Percentiles rank a stretch among this genome's conserved stretches.
Evolutionary conservation across 371 early-diverging fungal genomes (phyloP).

Genomic region (Haplosporangium sp.): DNA sequence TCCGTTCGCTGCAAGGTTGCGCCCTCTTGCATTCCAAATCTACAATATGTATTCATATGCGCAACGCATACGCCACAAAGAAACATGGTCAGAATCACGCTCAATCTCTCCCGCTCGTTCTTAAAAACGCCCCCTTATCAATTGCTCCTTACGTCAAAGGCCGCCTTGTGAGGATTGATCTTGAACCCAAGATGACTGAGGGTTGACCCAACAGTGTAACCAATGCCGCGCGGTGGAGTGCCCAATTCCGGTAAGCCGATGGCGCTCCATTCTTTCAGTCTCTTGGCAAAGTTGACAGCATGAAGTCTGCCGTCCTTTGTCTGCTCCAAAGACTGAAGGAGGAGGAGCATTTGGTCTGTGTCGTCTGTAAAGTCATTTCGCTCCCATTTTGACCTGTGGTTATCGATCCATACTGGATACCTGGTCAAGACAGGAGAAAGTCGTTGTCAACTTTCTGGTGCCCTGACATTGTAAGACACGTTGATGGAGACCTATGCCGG

Average conservation of each 20-base stretch:
- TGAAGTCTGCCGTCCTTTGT: constrained; percentile 65
- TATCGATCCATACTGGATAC: constrained; percentile 53
- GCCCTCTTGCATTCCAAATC: constrained; percentile 49
- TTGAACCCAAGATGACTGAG: constrained; percentile 59
- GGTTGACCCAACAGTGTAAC: constrained; percentile 64
- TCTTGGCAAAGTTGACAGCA: constrained; percentile 60
- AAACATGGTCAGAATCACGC: neutral
- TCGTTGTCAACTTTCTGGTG: neutral
- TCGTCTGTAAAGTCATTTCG: constrained; percentile 76
- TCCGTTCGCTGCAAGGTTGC: constrained; percentile 66
- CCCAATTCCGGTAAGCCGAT: constrained; percentile 63
- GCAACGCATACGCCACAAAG: neutral
- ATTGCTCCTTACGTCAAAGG: constrained; percentile 48
- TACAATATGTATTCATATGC: neutral
- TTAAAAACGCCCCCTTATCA: too few species aligned
- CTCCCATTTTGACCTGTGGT: constrained; percentile 55
- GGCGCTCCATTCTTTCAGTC: constrained; percentile 61
- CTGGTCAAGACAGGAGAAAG: constrained; percentile 7
- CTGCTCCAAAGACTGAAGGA: constrained; percentile 63
- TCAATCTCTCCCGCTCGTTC: too few species aligned
- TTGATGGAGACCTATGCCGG: too few species aligned
- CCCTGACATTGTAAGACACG: neutral
- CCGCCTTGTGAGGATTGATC: constrained; percentile 56
- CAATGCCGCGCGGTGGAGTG: constrained; percentile 68
- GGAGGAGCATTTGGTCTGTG: constrained; percentile 71